Evolutionary conservation across 768 basidiomycete species (phyloP), one percentile per base, ranked within the genome.

Genomic region (Amanita polypyramis): DNA sequence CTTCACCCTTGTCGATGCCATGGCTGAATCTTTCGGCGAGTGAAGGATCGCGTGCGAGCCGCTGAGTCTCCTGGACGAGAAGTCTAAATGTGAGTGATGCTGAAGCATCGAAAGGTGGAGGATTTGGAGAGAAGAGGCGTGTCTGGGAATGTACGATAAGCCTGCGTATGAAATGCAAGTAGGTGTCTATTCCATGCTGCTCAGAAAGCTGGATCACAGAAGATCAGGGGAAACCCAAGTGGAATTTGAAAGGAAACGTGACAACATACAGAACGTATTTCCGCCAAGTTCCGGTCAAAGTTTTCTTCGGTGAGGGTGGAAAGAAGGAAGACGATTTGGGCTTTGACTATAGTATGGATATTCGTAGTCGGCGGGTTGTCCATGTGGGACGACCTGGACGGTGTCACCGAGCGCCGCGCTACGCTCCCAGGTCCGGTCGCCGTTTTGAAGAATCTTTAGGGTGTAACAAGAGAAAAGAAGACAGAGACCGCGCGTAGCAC

Each of bases 271-370:
- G 89, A 90, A 61, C 91, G 84, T 59, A 99, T 96, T 71, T 99
- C 94, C 49, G 80, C 70, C 62, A 93, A 85, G 67, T 96, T 91
- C 62, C 89, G 80, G 62, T 90, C 89, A 63, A 91, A 99, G 68
- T 92, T 93, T 59, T 98, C 95, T 69, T 98, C 95, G 51, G 90
- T 92, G 52, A 98, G 79, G 21, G 92, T 97, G 23, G 90, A 92
- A 55, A 99, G 77, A 50, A 97, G 76, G 69, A 99, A 98, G 56
- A 95, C 93, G 62, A 99, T 94, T 74, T 99, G 94, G 51, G 94
- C 87, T 68, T 88, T 89, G 70, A 92, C 89, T 65, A 91, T 91
- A 62, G 86, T 90, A 66, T 89, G 82, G 61, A 91, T 88, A 65
- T 87, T 88, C 63, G 83, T 81, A 62, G 74, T 82, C 68, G 83